Evolutionary conservation across 2,329 filamentous ascomycete species (phyloP).

Genomic region (Penicillium vulpinum): DNA sequence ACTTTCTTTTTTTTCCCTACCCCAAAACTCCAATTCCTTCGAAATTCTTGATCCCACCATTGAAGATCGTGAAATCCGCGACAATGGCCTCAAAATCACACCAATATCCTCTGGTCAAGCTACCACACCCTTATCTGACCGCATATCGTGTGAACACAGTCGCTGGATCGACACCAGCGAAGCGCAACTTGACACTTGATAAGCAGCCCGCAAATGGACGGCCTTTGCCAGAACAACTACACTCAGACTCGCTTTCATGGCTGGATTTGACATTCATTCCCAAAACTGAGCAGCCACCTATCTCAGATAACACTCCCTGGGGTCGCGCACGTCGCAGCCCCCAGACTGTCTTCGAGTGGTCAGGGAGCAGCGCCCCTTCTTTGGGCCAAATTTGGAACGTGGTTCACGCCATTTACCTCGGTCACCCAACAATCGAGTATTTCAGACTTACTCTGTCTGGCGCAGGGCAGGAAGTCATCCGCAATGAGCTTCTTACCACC

Average conservation of each 20-base stretch:
- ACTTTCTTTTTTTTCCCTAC: background rate
- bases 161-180: constrained; percentile 28
- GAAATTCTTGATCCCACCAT: background rate
- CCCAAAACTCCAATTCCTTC: background rate
- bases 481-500: constrained; percentile 42
- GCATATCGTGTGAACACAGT: constrained; percentile 41
- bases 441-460: constrained; percentile 47
- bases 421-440: constrained; percentile 47
- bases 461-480: constrained; percentile 34
- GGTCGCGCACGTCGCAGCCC: constrained; percentile 49
- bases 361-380: constrained; percentile 36
- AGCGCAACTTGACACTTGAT: constrained; percentile 37
- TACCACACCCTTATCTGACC: constrained; percentile 51
- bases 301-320: constrained; percentile 38
- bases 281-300: constrained; percentile 18
- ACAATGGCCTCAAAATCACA: constrained; percentile 16
- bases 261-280: constrained; percentile 33
- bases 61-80: background rate
- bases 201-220: constrained; percentile 31
- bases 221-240: constrained; percentile 39
- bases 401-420: constrained; percentile 47
- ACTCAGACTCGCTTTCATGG: constrained; percentile 42
- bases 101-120: constrained; percentile 43
- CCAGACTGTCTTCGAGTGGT: constrained; percentile 46
- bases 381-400: constrained; percentile 51